Conservation (phyloP, 225 moss, liverwort and hornwort species). For the Lunularia cruciata region DNA sequence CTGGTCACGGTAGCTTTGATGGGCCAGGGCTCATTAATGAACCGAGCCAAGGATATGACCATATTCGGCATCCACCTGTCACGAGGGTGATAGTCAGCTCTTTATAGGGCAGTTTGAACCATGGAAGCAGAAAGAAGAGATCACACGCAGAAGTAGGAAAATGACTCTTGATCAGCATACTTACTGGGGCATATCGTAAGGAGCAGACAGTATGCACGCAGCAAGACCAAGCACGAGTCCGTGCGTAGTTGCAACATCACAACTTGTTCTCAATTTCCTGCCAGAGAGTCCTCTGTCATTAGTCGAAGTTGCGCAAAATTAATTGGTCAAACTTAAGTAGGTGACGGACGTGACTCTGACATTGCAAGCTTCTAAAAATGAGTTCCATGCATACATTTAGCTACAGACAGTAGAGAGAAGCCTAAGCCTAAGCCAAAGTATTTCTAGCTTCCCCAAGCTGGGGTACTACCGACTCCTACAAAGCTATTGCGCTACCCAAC, state of each 20-base stretch:
- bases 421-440: too few species aligned
- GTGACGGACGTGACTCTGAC: too few species aligned
- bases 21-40: conserved; percentile 70
- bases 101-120: not conserved
- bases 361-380: too few species aligned
- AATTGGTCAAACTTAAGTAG: too few species aligned
- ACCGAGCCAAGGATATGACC: conserved; percentile 62
- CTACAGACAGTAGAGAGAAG: too few species aligned
- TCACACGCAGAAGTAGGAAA: too few species aligned
- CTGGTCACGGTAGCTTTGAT: conserved; percentile 72
- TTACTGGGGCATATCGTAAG: conserved; percentile 73
- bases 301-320: too few species aligned
- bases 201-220: conserved; percentile 72
- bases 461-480: too few species aligned
- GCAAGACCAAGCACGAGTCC: conserved; percentile 66
- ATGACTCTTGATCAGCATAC: not conserved
- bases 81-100: not conserved
- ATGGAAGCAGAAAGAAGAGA: too few species aligned
- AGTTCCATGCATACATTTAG: too few species aligned
- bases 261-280: conserved; percentile 46
- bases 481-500: too few species aligned
- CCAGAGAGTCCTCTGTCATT: not conserved
- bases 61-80: conserved; percentile 78
- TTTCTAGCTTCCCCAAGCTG: too few species aligned
- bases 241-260: conserved; percentile 52